These are phyloP conservation scores for Xerocomellus dryophilus DNA, from an alignment of 768 basidiomycete species.

Conservation along the genomic window DNA sequence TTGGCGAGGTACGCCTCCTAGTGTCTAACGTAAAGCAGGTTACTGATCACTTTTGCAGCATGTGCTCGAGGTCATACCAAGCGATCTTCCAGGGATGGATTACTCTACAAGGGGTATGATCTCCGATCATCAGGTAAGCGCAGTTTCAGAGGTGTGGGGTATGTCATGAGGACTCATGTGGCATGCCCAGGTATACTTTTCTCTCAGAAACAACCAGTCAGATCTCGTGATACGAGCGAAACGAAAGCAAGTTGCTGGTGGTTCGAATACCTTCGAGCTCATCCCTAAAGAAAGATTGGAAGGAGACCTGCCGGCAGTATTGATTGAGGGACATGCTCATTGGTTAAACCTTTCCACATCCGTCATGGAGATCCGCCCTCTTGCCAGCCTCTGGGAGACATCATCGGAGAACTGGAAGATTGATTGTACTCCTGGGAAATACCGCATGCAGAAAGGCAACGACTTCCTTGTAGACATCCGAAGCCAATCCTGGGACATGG, in stretches of 20 bases:
- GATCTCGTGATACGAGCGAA: slow-evolving; percentile 22
- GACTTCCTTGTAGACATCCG: slow-evolving; percentile 26
- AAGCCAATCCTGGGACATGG: slow-evolving; percentile 29
- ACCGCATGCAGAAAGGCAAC: slow-evolving; percentile 5
- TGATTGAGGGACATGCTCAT: slow-evolving; percentile 26
- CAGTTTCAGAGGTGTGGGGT: not conserved
- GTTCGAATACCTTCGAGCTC: slow-evolving; percentile 18
- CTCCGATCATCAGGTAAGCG: slow-evolving; percentile 18
- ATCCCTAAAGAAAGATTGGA: slow-evolving; percentile 22
- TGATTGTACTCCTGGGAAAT: slow-evolving; percentile 4
- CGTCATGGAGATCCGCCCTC: slow-evolving; percentile 29
- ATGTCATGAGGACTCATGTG: not conserved
- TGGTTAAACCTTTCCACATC: slow-evolving; percentile 30
- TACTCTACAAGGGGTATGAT: slow-evolving; percentile 21
- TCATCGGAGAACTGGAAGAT: slow-evolving; percentile 30
- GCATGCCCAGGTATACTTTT: slow-evolving; percentile 22
- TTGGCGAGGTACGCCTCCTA: slow-evolving; percentile 17
- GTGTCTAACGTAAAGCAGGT: not conserved
- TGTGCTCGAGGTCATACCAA: slow-evolving; percentile 22
- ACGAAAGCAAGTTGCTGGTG: not conserved
- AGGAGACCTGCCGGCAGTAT: slow-evolving; percentile 24
- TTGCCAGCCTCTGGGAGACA: slow-evolving; percentile 22
- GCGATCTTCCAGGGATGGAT: slow-evolving; percentile 27
- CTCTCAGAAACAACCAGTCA: slow-evolving; percentile 1
- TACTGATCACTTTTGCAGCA: slow-evolving; percentile 11